Evolutionary conservation across 1,284 basidiomycete genomes (phyloP), one percentile per base, ranked within the genome.

Genomic region (Xerocomus alliaceus): DNA sequence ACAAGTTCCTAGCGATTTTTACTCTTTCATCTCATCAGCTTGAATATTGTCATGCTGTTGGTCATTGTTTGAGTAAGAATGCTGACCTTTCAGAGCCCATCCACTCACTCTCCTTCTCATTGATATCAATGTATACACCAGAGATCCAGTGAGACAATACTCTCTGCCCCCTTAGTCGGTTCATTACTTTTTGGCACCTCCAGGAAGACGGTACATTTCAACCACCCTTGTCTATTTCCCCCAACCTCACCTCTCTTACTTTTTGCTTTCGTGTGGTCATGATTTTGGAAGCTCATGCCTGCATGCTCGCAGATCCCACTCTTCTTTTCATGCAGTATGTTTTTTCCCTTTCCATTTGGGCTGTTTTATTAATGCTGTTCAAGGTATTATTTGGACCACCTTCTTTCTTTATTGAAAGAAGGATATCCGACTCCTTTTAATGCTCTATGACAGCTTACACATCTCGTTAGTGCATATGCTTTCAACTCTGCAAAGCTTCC

Each of bases 101-200:
- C 10, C 49, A 46, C 5, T 31, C 32, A 5, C 8, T 49, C 8
- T 59, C 37, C 0, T 58, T 58, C 8, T 37, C 26, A 2, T 3
- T 58, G 28, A 15, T 58, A 1, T 29, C 34, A 1, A 39, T 24
- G 2, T 41, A 59, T 26, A 28, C 2, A 4, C 7, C 22, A 11
- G 20, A 60, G 1, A 15, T 56, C 18, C 31, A 60, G 32, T 32
- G 44, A 3, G 39, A 61, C 29, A 44, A 5, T 13, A 31, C 47
- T 2, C 28, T 62, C 0, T 62, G 60, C 5, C 24, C 60, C 28
- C 32, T 62, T 1, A 55, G 4, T 10, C 28, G 12, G 0, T 62
- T 54, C 12, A 45, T 62, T 17, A 22, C 26, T 6, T 55, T 62
- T 28, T 62, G 45, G 39, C 60, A 62, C 17, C 45, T 62, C 26